Conservation (phyloP, 148 eudicot species). For the Rhododendron mucronatum region DNA sequence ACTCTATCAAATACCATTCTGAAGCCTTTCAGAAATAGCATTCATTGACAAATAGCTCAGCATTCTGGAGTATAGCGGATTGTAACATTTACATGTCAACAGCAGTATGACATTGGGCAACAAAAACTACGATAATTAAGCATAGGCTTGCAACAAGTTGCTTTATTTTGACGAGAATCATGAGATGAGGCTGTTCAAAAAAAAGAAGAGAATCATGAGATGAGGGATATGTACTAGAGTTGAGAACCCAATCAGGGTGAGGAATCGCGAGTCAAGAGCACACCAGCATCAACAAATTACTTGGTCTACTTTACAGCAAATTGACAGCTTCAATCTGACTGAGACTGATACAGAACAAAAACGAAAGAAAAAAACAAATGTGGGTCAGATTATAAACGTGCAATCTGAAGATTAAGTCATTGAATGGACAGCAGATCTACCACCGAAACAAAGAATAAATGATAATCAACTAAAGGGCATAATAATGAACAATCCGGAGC, state of each 20-base stretch:
- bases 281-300: background rate
- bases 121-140: background rate
- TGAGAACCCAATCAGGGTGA: background rate
- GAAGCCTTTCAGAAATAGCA: background rate
- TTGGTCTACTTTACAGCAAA: slow-evolving; percentile 4
- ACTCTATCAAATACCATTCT: background rate
- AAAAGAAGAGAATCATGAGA: background rate
- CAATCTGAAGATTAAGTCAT: background rate
- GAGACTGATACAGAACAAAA: background rate
- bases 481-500: background rate
- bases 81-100: background rate
- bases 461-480: too few species aligned
- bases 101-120: background rate
- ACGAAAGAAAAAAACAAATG: background rate
- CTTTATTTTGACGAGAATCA: background rate
- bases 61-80: background rate
- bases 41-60: background rate
- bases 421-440: background rate
- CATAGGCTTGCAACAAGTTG: background rate
- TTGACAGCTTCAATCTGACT: slow-evolving; percentile 10
- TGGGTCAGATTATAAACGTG: background rate
- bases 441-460: background rate
- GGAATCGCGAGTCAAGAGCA: background rate
- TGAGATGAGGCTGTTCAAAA: background rate
- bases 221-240: background rate